Conservation (phyloP, 495 filamentous ascomycete species). For the Trichoderma reesei region DNA sequence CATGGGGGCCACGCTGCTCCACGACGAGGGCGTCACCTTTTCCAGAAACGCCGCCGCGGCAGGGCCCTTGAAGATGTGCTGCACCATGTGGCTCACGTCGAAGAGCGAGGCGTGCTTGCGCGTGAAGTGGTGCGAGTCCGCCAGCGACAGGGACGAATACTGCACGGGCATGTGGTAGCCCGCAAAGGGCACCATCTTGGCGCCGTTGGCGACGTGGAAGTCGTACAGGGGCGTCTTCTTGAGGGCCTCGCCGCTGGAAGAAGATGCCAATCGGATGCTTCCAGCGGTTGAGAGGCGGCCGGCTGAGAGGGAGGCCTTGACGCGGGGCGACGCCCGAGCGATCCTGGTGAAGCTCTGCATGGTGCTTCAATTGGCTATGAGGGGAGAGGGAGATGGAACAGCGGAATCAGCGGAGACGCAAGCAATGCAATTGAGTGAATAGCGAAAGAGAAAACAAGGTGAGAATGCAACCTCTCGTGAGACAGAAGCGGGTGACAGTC, state of each 20-base stretch:
- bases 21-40: slow-evolving; percentile 63
- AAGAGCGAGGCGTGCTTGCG: slow-evolving; percentile 80
- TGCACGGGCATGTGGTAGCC: slow-evolving; percentile 90
- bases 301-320: background rate
- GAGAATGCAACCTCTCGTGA: background rate
- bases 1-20: slow-evolving; percentile 40
- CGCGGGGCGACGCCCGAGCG: slow-evolving; percentile 1
- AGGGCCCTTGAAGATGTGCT: slow-evolving; percentile 60
- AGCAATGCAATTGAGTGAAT: background rate
- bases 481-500: background rate
- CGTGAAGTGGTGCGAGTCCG: slow-evolving; percentile 79
- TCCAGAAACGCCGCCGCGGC: slow-evolving; percentile 70
- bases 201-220: slow-evolving; percentile 68
- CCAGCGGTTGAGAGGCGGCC: background rate
- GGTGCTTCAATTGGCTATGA: background rate
- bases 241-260: slow-evolving; percentile 19
- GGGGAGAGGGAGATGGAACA: background rate
- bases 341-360: slow-evolving; percentile 5
- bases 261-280: slow-evolving; percentile 1
- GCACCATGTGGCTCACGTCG: slow-evolving; percentile 73
- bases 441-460: background rate
- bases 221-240: slow-evolving; percentile 73
- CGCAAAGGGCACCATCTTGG: slow-evolving; percentile 94
- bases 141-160: slow-evolving; percentile 64
- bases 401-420: background rate